These are phyloP conservation scores for Triangularia setosa DNA, from an alignment of 2,329 filamentous ascomycete species.

Conservation along the genomic window DNA sequence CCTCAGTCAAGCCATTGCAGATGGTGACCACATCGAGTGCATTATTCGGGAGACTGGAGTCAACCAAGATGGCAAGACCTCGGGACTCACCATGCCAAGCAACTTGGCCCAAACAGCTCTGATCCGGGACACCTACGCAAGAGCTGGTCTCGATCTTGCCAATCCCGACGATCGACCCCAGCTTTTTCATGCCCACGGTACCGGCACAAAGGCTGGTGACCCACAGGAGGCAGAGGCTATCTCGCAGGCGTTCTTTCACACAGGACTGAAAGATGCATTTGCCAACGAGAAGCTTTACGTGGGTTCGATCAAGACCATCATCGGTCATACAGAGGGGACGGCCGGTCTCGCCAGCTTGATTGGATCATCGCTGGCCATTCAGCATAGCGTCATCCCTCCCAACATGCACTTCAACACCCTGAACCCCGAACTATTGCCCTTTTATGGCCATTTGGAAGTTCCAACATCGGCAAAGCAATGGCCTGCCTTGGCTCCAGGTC, in stretches of 20 bases:
- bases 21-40: conserved; percentile 38
- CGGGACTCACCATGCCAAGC: conserved; percentile 48
- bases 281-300: conserved; percentile 28
- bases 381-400: conserved; percentile 37
- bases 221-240: conserved; percentile 9
- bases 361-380: conserved; percentile 37
- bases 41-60: conserved; percentile 41
- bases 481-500: background rate
- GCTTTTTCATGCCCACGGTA: conserved; percentile 43
- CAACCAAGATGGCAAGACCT: conserved; percentile 45
- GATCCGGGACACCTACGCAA: conserved; percentile 38
- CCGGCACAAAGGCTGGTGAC: conserved; percentile 30
- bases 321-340: conserved; percentile 46
- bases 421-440: conserved; percentile 33
- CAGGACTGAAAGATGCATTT: background rate
- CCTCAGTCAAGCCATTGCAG: conserved; percentile 41
- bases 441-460: background rate
- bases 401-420: conserved; percentile 43
- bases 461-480: background rate
- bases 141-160: conserved; percentile 35
- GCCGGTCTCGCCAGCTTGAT: conserved; percentile 44
- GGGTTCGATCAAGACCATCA: conserved; percentile 38
- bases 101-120: conserved; percentile 36
- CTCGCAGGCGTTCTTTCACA: conserved; percentile 6
- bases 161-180: conserved; percentile 26